Base-by-base conservation (phyloP, 139 green algal species). In the Ulvella scutata region DNA sequence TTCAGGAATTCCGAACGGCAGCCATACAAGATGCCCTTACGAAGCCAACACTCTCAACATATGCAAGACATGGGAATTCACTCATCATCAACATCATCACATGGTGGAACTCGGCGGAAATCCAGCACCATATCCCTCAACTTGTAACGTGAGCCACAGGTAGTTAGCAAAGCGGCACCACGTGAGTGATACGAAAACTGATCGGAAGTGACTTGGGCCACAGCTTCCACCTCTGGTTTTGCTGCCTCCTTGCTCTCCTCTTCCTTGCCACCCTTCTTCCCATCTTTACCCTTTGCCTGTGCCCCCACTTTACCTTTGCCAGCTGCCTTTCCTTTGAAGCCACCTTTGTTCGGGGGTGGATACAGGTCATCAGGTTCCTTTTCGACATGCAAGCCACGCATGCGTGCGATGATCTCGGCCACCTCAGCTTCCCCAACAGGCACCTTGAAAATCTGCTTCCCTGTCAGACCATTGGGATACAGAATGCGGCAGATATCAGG, bases 131-230 rank as follows among this genome's bases (percentile, higher is more conserved):
- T 35, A 60, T 89, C 85, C 26, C 78, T 78, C 80, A 79, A 83
- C 34, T 79, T 77, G 62, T 87, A 87, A 3, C 85, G 37, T 43
- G 67, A 33, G 75, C 87, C 60, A 79, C 85, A 76, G n/a, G 80
- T 73, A n/a, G 73, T 79, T 10, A 86, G 80, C 26, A 89, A 38
- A 38, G 75, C 59, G 74, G 83, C 82, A 2, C 82, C 84, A 2
- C 29, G 43, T 3, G 76, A 75, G 21, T 74, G 75, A 72, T 86
- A 86, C 81, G 86, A 82, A 37, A 89, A 72, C 77, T 87, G 80
- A 43, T 84, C 82, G 1, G 82, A 75, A 6, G 38, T 84, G 21
- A 89, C 62, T 2, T 38, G 72, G 4, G 81, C 61, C 6, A 62
- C 36, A 20, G n/a, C 59, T 26, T 60, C 28, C 2, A 33, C 3